phyloP scores from a whole-genome alignment of 192 early-diverging fungal species.

The Coemansia sp. region DNA sequence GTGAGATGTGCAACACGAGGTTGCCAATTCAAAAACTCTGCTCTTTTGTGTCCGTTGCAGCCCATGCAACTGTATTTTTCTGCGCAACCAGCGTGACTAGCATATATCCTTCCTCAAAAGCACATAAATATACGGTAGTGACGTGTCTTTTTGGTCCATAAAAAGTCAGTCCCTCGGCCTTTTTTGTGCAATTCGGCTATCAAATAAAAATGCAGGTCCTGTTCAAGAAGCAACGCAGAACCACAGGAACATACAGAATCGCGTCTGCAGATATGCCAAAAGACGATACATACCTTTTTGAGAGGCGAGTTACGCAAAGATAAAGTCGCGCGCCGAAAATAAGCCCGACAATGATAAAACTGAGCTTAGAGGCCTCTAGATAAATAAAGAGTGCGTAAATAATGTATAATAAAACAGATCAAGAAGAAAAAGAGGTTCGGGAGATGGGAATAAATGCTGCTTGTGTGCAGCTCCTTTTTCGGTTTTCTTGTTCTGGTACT shows the following conservation, averaged over 20 bases:
- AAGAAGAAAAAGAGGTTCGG: background rate
- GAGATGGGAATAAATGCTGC: background rate
- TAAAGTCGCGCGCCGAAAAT: no score
- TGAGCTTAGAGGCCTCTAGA: background rate
- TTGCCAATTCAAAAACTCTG: background rate
- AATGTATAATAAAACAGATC: background rate
- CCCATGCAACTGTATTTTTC: no score
- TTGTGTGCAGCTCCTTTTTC: background rate
- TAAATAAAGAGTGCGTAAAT: conserved; percentile 1
- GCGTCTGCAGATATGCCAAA: background rate
- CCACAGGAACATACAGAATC: background rate
- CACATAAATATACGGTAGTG: no score
- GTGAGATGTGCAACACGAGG: background rate
- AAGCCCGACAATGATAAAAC: no score
- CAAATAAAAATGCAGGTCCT: background rate
- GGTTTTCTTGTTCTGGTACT: background rate
- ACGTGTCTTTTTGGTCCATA: no score
- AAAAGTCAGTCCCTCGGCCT: no score
- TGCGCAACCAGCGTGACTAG: no score
- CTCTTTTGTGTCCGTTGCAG: no score
- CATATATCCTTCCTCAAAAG: no score
- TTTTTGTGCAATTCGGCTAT: background rate
- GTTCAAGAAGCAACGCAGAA: background rate
- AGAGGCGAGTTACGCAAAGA: no score
- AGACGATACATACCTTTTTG: background rate